Evolutionary conservation across 768 basidiomycete species (phyloP).

Genomic region (Podaxis sp.): DNA sequence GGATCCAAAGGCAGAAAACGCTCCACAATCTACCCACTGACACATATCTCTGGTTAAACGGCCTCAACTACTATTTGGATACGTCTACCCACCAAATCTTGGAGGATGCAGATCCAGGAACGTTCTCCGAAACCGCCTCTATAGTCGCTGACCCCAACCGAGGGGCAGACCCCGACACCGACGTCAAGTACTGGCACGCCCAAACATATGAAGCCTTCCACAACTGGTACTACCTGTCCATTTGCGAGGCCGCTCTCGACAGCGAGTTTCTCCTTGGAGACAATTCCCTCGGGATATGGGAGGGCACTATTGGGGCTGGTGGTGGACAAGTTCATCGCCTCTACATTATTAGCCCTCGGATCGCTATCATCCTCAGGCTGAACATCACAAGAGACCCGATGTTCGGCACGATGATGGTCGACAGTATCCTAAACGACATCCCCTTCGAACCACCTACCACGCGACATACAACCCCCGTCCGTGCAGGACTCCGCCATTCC

Average conservation of each 20-base stretch:
- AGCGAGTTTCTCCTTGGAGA: constrained; percentile 33
- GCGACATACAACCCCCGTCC: not conserved
- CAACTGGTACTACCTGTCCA: constrained; percentile 31
- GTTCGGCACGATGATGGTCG: constrained; percentile 20
- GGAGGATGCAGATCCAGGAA: constrained; percentile 24
- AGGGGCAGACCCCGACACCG: constrained; percentile 22
- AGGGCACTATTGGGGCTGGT: constrained; percentile 26
- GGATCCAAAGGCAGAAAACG: constrained; percentile 25
- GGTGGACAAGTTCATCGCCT: constrained; percentile 26
- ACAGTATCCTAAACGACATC: constrained; percentile 26
- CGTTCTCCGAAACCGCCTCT: not conserved
- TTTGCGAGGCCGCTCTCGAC: constrained; percentile 34
- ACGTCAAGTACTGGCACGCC: constrained; percentile 25
- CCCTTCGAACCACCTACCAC: constrained; percentile 18
- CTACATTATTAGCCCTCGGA: constrained; percentile 35
- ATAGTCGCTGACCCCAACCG: constrained; percentile 21
- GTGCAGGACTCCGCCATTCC: constrained; percentile 13
- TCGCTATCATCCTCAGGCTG: constrained; percentile 28
- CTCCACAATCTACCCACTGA: constrained; percentile 20
- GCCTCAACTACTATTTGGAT: constrained; percentile 31
- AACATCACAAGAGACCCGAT: constrained; percentile 17
- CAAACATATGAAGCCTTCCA: constrained; percentile 27
- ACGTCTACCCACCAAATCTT: constrained; percentile 24
- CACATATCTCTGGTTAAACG: constrained; percentile 30
- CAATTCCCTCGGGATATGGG: constrained; percentile 33